Percentiles rank a stretch among this genome's conserved stretches.
phyloP scores from a whole-genome alignment of 495 filamentous ascomycete genomes.

The Entonaema liquescens region DNA sequence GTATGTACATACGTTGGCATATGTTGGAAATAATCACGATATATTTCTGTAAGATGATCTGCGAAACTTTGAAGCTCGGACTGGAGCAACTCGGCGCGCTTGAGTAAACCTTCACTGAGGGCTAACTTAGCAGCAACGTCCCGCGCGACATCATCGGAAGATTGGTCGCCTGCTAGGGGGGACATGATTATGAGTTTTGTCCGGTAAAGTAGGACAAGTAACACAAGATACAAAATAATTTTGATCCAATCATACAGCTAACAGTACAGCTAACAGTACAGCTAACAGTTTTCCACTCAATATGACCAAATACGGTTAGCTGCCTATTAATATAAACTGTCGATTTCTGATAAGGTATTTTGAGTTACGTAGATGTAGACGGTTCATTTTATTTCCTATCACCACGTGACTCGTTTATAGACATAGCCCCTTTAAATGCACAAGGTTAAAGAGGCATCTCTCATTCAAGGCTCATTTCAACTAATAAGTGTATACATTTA shows the following conservation, averaged over 20 bases:
- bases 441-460: too few species aligned
- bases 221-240: not conserved
- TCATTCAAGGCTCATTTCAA: too few species aligned
- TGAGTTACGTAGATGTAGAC: too few species aligned
- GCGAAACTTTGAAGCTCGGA: constrained; percentile 43
- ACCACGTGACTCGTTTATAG: too few species aligned
- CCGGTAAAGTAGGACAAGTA: not conserved
- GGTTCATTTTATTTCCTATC: too few species aligned
- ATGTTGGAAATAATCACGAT: constrained; percentile 42
- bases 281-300: not conserved
- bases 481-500: too few species aligned
- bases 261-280: too few species aligned
- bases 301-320: not conserved
- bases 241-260: not conserved
- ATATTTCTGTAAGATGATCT: constrained; percentile 32
- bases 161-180: not conserved
- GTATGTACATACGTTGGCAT: constrained; percentile 37
- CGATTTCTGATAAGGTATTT: too few species aligned
- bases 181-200: constrained; percentile 11
- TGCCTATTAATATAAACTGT: not conserved
- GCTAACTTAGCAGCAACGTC: constrained; percentile 8
- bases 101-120: constrained; percentile 10
- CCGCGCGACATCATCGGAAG: not conserved
- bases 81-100: constrained; percentile 30
- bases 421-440: too few species aligned